Evolutionary conservation across 305 asterid genomes (phyloP).

Genomic region (Fraxinus floribunda): DNA sequence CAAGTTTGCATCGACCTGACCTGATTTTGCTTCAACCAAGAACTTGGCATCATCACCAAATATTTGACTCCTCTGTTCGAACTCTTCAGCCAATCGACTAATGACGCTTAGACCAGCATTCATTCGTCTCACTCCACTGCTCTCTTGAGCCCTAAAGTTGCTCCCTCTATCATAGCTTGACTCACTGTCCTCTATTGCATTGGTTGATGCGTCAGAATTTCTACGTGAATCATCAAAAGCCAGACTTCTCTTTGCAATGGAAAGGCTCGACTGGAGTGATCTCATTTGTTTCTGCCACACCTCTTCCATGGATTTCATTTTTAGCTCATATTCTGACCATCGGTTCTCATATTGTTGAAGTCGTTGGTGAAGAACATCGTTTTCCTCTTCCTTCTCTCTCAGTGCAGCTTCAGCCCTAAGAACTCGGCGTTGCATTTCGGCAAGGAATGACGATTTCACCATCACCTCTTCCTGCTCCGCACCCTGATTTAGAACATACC

Average conservation of each 20-base stretch:
- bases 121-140: slow-evolving; percentile 52
- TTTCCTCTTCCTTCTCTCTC: slow-evolving; percentile 90
- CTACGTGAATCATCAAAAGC: slow-evolving; percentile 71
- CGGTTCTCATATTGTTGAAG: slow-evolving; percentile 89
- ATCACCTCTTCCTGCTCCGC: slow-evolving; percentile 71
- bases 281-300: slow-evolving; percentile 99
- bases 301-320: slow-evolving; percentile 98
- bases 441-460: slow-evolving; percentile 79
- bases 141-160: slow-evolving; percentile 47
- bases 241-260: slow-evolving; percentile 80
- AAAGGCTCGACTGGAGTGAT: slow-evolving; percentile 95
- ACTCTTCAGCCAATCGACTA: slow-evolving; percentile 82
- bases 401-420: slow-evolving; percentile 85
- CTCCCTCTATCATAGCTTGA: slow-evolving; percentile 64
- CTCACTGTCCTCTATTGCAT: slow-evolving; percentile 55
- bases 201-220: slow-evolving; percentile 75
- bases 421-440: slow-evolving; percentile 89
- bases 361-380: slow-evolving; percentile 83
- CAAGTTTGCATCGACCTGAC: slow-evolving; percentile 76
- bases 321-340: slow-evolving; percentile 94
- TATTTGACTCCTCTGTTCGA: slow-evolving; percentile 89
- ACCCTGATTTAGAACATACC: slow-evolving; percentile 44
- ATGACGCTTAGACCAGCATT: slow-evolving; percentile 72
- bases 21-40: slow-evolving; percentile 89
- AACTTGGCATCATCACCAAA: slow-evolving; percentile 93